Base-by-base conservation (phyloP, 2,329 filamentous ascomycete species). In the Saccharata proteae region DNA sequence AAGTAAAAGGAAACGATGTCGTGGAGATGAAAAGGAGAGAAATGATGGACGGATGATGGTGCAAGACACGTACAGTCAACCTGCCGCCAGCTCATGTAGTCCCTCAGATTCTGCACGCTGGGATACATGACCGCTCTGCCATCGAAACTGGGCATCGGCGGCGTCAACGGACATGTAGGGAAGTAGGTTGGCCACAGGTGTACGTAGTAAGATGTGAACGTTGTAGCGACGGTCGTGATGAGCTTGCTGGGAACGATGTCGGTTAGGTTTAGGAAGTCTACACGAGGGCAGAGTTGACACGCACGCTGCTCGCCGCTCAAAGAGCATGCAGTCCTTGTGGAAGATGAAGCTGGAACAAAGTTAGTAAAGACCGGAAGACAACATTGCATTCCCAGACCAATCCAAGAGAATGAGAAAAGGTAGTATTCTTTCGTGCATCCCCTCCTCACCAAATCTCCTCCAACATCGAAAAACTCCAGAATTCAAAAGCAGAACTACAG, bases 11-110 rank as follows among this genome's bases (percentile, higher is more conserved):
- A 10, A 6, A 27, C 6, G 26, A 26, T 10, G n/a, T 10, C 4
- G 12, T 10, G 8, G 4, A 18, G 16, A 8, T 13, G 15, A 16
- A 4, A 33, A 16, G 21, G 13, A 13, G 8, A 9, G 24, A 12
- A 29, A 15, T 24, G 21, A 12, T 16, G 4, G n/a, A n/a, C n/a
- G n/a, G n/a, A n/a, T n/a, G n/a, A n/a, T n/a, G n/a, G n/a, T n/a
- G n/a, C n/a, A n/a, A 17, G 3, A 9, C 11, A 57, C 77, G 55
- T 53, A 90, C 90, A 96, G 54, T 98, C 90, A 25, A 82, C 90
- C 57, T 98, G 90, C 44, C 90, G 72, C 90, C 90, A 98, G 51
- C 81, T 86, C 67, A 98, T 74, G 55, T 98, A 98, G 59, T 98
- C 90, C 16, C 86, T 69, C 42, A 98, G 58, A 52, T 93, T 92